A percentile compares a stretch with the other conserved stretches of the same genome.
These are phyloP conservation scores for Daldinia vernicosa DNA, from an alignment of 495 filamentous ascomycete genomes.

Conservation along the genomic window DNA sequence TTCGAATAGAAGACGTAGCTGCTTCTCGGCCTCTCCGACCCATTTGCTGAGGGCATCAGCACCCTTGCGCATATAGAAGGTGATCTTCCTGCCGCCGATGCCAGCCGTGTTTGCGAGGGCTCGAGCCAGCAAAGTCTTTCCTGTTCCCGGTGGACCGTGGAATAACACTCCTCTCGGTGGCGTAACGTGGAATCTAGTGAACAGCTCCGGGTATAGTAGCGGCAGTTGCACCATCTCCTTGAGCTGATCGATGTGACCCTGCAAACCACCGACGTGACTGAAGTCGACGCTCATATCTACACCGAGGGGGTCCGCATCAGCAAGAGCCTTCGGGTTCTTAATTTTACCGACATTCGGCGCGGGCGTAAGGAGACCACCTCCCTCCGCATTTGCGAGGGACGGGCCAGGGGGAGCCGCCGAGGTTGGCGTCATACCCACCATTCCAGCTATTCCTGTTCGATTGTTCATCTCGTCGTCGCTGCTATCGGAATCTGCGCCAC, in stretches of 20 bases:
- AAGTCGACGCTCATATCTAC: constrained; percentile 92
- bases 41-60: constrained; percentile 97
- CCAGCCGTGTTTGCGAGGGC: constrained; percentile 85
- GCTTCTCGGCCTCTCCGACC: constrained; percentile 97
- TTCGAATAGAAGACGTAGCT: constrained; percentile 91
- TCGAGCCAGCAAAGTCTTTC: constrained; percentile 93
- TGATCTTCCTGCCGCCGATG: constrained; percentile 85
- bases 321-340: constrained; percentile 78
- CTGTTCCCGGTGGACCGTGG: constrained; percentile 95
- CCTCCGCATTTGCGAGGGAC: constrained; percentile 64
- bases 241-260: constrained; percentile 91
- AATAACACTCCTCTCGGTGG: constrained; percentile 95
- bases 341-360: constrained; percentile 88
- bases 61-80: constrained; percentile 99
- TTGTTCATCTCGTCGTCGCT: constrained; percentile 88
- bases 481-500: constrained; percentile 89
- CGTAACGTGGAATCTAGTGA: constrained; percentile 87
- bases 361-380: constrained; percentile 70
- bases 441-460: constrained; percentile 66
- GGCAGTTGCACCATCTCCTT: constrained; percentile 98
- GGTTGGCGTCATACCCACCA: constrained; percentile 79
- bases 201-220: constrained; percentile 94
- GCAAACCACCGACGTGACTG: constrained; percentile 87
- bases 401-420: constrained; percentile 59
- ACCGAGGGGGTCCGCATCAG: constrained; percentile 92